Evolutionary conservation across 768 basidiomycete genomes (phyloP), one percentile per base, ranked within the genome.

Genomic region (Tylopilus cervinicoccineus): DNA sequence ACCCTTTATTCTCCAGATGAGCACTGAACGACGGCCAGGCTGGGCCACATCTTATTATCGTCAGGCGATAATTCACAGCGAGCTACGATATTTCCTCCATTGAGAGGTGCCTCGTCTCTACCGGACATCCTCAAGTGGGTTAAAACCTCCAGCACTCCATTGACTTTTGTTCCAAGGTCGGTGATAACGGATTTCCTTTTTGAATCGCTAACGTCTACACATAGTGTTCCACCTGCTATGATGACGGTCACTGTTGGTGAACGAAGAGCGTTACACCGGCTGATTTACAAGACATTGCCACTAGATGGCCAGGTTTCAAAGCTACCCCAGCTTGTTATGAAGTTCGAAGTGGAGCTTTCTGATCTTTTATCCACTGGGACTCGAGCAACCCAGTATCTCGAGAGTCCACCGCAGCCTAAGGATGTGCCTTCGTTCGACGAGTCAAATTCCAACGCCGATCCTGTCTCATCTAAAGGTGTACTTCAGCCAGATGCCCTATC

Each of bases 41-140:
- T 80, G 29, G 86, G 86, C 0, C 83, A 88, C 57, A 45, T 84
- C 13, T 66, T 88, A n/a, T 63, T 83, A 44, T 67, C 69, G 12
- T 66, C 74, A 3, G 48, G 62, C 8, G 56, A 66, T n/a, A 45
- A 60, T 28, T 65, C 64, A 32, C 65, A 69, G 43, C 69, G 63
- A 29, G 53, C 63, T 7, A 70, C 64, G 13, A 69, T 84, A 22
- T 57, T 64, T 19, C 76, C 81, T 23, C 82, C 81, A 10, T 55
- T 84, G 13, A 58, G 63, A 36, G 77, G 76, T 11, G 55, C 64
- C 6, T 65, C 64, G 37, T 53, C 70, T 22, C 68, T 80, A 48
- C 55, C 63, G 13, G 70, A 76, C 19, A 57, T 80, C 32, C 62
- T 77, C 33, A 56, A 72, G 22, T 80, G 79, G 81, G 57, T 78